These are phyloP conservation scores for Penicillium sp. DNA, from an alignment of 2,329 filamentous ascomycete genomes.

Conservation along the genomic window DNA sequence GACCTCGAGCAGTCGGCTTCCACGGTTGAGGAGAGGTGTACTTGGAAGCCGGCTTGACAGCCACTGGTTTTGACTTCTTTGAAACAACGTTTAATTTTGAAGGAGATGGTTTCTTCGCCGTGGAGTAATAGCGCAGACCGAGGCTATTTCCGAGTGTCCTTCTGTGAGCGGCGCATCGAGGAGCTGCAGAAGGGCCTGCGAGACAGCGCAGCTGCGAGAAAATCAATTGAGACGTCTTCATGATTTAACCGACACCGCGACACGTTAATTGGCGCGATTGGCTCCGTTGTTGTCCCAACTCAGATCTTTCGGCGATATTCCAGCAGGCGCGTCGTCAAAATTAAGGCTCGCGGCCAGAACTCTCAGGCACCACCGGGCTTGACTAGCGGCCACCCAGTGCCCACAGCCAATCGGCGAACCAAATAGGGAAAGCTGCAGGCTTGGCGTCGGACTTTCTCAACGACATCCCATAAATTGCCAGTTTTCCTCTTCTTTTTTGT, in stretches of 20 bases:
- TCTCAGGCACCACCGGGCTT: background rate
- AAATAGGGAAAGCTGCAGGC: constrained; percentile 1
- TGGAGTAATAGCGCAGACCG: constrained; percentile 1
- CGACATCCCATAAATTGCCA: background rate
- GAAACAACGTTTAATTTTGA: background rate
- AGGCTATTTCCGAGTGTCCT: background rate
- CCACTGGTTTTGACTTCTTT: constrained; percentile 1
- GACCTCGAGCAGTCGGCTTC: constrained; percentile 29
- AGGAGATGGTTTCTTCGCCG: background rate
- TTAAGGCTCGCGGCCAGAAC: background rate
- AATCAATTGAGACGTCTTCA: background rate
- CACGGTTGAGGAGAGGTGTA: constrained; percentile 8
- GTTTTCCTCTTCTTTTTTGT: background rate
- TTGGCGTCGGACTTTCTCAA: constrained; percentile 3
- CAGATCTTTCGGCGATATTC: background rate
- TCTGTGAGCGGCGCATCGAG: background rate
- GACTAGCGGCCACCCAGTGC: background rate
- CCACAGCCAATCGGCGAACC: background rate
- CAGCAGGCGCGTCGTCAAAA: background rate
- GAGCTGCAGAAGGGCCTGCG: background rate
- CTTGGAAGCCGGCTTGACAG: background rate
- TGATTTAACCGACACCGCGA: background rate
- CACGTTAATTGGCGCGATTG: background rate
- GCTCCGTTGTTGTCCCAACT: background rate
- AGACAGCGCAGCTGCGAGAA: constrained; percentile 6